Percentiles rank a stretch among this genome's conserved stretches.
Evolutionary conservation across 148 eudicot species (phyloP).

Genomic region (Cornus controversa): DNA sequence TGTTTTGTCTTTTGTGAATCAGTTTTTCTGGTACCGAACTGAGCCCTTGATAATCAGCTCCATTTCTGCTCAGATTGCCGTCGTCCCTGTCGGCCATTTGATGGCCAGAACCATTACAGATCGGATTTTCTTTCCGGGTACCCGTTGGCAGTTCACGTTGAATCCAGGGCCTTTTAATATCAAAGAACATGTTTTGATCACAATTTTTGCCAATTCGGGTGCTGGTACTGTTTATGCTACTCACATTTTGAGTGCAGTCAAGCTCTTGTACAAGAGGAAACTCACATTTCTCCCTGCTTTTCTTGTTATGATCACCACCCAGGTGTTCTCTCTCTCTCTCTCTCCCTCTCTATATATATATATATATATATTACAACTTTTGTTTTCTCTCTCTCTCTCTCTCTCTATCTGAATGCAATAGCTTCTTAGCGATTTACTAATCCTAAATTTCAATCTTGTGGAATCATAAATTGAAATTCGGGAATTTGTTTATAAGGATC

Average conservation of each 20-base stretch:
- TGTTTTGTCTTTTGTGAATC: conserved; percentile 59
- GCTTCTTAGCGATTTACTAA: too few relatives aligned
- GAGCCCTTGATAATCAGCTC: conserved; percentile 54
- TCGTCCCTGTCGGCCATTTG: conserved; percentile 74
- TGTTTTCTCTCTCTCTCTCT: too few relatives aligned
- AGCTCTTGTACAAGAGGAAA: conserved; percentile 59
- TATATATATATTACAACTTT: too few relatives aligned
- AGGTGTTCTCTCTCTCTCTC: conserved; percentile 35
- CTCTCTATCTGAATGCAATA: too few relatives aligned
- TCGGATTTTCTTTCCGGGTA: conserved; percentile 45
- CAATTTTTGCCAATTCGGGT: conserved; percentile 72
- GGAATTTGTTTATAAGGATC: too few relatives aligned
- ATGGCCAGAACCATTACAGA: conserved; percentile 62
- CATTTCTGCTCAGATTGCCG: conserved; percentile 72
- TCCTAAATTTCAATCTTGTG: too few relatives aligned
- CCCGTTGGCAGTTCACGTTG: conserved; percentile 42
- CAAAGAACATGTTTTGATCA: conserved; percentile 78
- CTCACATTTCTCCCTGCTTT: conserved; percentile 63
- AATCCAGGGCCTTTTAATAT: conserved; percentile 82
- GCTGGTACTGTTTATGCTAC: conserved; percentile 75
- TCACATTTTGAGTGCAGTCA: conserved; percentile 64
- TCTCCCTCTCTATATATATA: not conserved
- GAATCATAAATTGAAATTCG: too few relatives aligned
- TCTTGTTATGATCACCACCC: conserved; percentile 76
- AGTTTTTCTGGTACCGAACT: conserved; percentile 78